Evolutionary conservation across 2,329 filamentous ascomycete genomes (phyloP).

Genomic region (Hypoxylon sp.): DNA sequence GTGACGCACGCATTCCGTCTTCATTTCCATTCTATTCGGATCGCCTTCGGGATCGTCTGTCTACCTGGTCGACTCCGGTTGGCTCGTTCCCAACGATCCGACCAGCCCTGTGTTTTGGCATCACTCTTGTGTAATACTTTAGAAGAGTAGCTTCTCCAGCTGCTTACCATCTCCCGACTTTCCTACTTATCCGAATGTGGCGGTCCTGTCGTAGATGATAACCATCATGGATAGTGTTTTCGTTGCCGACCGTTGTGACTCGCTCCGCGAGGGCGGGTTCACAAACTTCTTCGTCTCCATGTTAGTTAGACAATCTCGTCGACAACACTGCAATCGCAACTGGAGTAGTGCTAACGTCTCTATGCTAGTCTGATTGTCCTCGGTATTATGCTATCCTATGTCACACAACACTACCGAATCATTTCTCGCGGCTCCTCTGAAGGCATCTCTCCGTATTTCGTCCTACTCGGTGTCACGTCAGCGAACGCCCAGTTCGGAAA

Average conservation of each 20-base stretch:
- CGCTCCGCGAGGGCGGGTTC: conserved; percentile 67
- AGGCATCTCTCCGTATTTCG: conserved; percentile 95
- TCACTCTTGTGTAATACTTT: conserved; percentile 18
- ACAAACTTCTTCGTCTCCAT: conserved; percentile 70
- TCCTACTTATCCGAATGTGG: neutral
- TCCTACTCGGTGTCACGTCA: conserved; percentile 92
- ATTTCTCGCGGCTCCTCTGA: conserved; percentile 87
- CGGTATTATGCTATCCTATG: conserved; percentile 91
- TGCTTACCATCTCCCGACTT: neutral
- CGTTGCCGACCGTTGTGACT: conserved; percentile 63
- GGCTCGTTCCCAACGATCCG: conserved; percentile 20
- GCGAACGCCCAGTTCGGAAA: conserved; percentile 92
- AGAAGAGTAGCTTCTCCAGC: conserved; percentile 8
- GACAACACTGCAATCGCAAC: neutral
- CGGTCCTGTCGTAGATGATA: conserved; percentile 16
- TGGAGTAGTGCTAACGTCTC: conserved; percentile 41
- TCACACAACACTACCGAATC: conserved; percentile 95
- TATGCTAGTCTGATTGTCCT: conserved; percentile 77
- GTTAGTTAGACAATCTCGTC: conserved; percentile 56
- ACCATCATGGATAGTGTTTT: conserved; percentile 54
- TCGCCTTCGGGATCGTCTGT: conserved; percentile 34
- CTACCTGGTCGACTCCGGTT: conserved; percentile 25
- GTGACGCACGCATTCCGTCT: conserved; percentile 27
- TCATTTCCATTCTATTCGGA: conserved; percentile 33
- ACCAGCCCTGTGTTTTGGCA: conserved; percentile 7